Evolutionary conservation across 345 rosid species (phyloP), one percentile per base, ranked within the genome.

Genomic region (Orychophragmus violaceus): DNA sequence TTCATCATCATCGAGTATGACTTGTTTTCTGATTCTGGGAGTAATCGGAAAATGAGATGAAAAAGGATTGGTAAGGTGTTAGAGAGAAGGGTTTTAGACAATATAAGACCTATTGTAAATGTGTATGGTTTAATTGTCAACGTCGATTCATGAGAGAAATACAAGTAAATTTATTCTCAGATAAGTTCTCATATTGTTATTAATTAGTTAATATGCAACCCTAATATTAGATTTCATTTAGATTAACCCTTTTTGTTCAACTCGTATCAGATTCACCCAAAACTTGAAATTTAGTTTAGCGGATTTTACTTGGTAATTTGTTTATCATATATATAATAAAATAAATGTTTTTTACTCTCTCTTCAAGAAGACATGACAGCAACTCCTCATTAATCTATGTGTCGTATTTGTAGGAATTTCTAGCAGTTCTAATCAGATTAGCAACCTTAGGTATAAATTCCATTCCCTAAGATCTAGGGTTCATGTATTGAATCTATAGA

Each of bases 21-120:
- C 77, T 46, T 83, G 82, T 27, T 51, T 50, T 41, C 65, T 82
- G 69, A 82, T 35, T 42, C 39, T 74, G 46, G 82, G 78, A 18
- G 87, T 59, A 2, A 51, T 50, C 24, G 76, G 74, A 60, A 74
- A 48, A 6, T 69, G 72, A 23, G 86, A 79, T 71, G 23, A 45
- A 70, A 33, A 62, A 48, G 74, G 67, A 64, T 25, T 70, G 53
- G 64, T 71, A 14, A 67, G 72, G 39, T 90, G 96, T 75, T 80
- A 68, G 98, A 83, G 63, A 88, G 83, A 52, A 91, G 79, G 64
- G 77, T 68, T 75, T 82, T 91, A 68, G 98, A 89, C 98, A 89
- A 87, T 45, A 28, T 64, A 64, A 3, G 16, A 56, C n/a, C 32
- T 19, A 25, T 18, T 42, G 41, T n/a, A 67, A 33, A 14, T 17